phyloP scores from a whole-genome alignment of 2,329 filamentous ascomycete species.

The Lachnellula cervina region DNA sequence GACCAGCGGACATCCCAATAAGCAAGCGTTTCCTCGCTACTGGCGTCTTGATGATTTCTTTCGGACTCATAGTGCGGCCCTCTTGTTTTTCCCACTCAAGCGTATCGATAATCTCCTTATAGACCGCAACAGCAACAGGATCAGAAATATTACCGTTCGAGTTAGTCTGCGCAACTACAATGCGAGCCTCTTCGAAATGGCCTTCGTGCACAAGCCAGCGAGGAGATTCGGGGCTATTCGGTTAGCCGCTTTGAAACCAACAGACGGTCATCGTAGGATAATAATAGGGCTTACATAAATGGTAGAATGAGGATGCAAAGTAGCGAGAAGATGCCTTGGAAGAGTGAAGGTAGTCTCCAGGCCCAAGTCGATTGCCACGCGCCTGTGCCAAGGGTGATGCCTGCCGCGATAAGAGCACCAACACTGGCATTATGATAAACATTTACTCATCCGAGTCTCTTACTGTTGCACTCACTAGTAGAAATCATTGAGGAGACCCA shows the following conservation, averaged over 20 bases:
- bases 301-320: conserved; percentile 20
- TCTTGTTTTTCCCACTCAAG: conserved; percentile 24
- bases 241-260: conserved; percentile 31
- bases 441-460: background rate
- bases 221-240: conserved; percentile 26
- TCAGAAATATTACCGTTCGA: conserved; percentile 35
- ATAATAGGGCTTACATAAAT: conserved; percentile 12
- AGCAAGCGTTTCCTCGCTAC: conserved; percentile 36
- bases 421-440: conserved; percentile 12
- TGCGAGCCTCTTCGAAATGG: conserved; percentile 21
- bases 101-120: conserved; percentile 31
- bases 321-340: conserved; percentile 26
- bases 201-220: conserved; percentile 31
- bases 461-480: conserved; percentile 24
- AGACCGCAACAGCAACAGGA: conserved; percentile 21
- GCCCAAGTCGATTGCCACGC: conserved; percentile 34
- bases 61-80: conserved; percentile 18
- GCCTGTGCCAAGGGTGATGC: conserved; percentile 34
- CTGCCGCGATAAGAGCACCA: conserved; percentile 34
- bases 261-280: conserved; percentile 3
- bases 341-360: conserved; percentile 33
- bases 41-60: conserved; percentile 30
- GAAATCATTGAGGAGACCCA: conserved; percentile 37
- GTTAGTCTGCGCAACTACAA: conserved; percentile 36
- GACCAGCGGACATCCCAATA: conserved; percentile 34